phyloP scores from a whole-genome alignment of 805 yeast species.

The Candida michaelii region DNA sequence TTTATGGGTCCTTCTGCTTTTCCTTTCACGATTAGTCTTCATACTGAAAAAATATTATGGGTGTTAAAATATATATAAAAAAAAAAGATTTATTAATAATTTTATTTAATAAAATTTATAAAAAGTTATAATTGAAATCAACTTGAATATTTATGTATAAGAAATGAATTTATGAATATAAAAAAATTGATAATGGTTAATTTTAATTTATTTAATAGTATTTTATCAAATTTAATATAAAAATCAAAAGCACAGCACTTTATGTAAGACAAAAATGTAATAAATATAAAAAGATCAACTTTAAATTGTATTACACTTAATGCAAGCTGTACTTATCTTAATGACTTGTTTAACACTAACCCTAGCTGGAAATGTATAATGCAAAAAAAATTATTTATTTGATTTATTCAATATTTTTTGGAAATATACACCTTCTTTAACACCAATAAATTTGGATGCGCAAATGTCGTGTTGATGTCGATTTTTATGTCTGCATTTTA shows the following conservation, averaged over 20 bases:
- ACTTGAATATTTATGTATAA: too few species aligned
- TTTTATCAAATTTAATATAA: not conserved
- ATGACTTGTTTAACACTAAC: not conserved
- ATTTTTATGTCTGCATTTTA: not conserved
- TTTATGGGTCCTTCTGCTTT: conserved; percentile 37
- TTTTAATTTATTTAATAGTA: not conserved
- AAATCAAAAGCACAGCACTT: not conserved
- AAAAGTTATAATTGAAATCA: too few species aligned
- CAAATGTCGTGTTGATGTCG: conserved; percentile 5
- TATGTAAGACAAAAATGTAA: not conserved
- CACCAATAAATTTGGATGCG: conserved; percentile 1
- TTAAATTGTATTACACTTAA: conserved; percentile 1
- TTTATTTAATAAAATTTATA: too few species aligned
- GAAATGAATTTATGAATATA: not conserved
- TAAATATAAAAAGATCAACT: not conserved
- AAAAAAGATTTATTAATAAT: not conserved
- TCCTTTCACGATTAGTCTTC: conserved; percentile 18
- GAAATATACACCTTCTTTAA: conserved; percentile 2
- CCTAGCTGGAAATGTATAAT: not conserved
- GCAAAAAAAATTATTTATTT: conserved; percentile 1
- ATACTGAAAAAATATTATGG: not conserved
- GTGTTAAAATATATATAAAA: not conserved
- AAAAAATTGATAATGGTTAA: not conserved
- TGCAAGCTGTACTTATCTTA: conserved; percentile 1
- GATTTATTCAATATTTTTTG: conserved; percentile 1